Base-by-base conservation (phyloP, 1,284 basidiomycete species). In the Volvariella volvacea region DNA sequence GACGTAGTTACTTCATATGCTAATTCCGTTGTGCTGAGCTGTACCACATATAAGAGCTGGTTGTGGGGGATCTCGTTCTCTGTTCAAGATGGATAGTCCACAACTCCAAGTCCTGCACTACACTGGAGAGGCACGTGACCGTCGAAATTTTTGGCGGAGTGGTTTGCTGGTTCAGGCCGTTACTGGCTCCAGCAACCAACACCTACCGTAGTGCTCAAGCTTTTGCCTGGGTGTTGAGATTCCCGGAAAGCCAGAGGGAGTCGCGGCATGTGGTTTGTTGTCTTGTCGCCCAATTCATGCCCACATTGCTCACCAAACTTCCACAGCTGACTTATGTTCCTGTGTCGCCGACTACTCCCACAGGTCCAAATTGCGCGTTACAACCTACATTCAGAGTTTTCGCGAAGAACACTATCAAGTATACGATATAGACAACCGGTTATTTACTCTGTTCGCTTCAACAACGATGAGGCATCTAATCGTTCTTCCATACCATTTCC, bases 311-410 rank as follows among this genome's bases (percentile, higher is more conserved):
- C 36, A 20, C 19, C 42, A 28, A 12, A 12, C 25, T 38, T 33
- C 33, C 49, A 15, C 47, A 77, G 74, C 62, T 78, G 67, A 76
- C 74, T 68, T 75, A 78, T 78, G 74, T 76, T 67, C 60, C 63
- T 71, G 71, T 75, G 74, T 66, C 74, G 71, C 60, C 69, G 63
- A 60, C 59, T 71, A 60, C 57, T 67, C 50, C 57, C 61, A 50
- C 62, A 57, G 65, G 61, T 62, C 56, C 61, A 62, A 58, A 52
- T 61, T 51, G 51, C 56, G 47, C 61, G 57, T 47, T 45, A 54
- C 53, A 42, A 43, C 49, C 47, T 45, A 50, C 50, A 50, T 49
- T 43, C 55, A 34, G 42, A 51, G 42, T 52, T 46, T 49, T 17
- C 30, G 46, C 48, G 53, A 53, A 47, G 42, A 36, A 45, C 38